Evolutionary conservation across 257 asterid genomes (phyloP).

Genomic region (Lavandula angustifolia): DNA sequence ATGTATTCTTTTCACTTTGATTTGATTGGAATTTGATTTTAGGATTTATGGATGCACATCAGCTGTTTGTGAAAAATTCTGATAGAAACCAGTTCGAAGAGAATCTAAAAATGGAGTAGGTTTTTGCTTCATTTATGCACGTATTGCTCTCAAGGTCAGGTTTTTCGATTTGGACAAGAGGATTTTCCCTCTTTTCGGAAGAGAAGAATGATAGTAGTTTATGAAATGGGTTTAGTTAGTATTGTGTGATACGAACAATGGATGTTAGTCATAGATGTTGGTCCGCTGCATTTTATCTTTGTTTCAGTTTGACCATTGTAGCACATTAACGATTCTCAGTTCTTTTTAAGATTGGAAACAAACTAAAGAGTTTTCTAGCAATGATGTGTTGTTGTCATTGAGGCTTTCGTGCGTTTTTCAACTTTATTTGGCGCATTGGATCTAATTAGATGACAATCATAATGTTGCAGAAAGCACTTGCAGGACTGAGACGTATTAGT

Average conservation of each 20-base stretch:
- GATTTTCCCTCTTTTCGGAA: not conserved
- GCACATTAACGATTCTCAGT: not conserved
- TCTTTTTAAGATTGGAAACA: conserved; percentile 3
- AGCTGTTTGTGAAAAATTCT: conserved; percentile 31
- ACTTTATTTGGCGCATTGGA: not conserved
- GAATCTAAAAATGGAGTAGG: not conserved
- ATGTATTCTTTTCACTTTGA: conserved; percentile 7
- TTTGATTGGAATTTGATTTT: not conserved
- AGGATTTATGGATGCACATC: not conserved
- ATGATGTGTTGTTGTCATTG: not conserved
- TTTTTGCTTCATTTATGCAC: not conserved
- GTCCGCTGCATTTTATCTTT: conserved; percentile 9
- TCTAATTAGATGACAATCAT: conserved; percentile 26
- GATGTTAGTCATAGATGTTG: conserved; percentile 5
- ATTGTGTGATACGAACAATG: not conserved
- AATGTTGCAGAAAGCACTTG: conserved; percentile 74
- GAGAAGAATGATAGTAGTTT: not conserved
- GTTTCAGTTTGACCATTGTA: not conserved
- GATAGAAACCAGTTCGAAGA: not conserved
- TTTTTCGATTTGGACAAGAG: conserved; percentile 3
- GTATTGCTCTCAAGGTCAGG: not conserved
- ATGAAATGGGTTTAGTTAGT: conserved; percentile 5
- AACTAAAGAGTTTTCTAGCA: not conserved
- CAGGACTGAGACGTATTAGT: conserved; percentile 77
- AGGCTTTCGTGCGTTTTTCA: conserved; percentile 13